phyloP scores from a whole-genome alignment of 805 yeast genomes.

The Cyberlindnera amylophila region DNA sequence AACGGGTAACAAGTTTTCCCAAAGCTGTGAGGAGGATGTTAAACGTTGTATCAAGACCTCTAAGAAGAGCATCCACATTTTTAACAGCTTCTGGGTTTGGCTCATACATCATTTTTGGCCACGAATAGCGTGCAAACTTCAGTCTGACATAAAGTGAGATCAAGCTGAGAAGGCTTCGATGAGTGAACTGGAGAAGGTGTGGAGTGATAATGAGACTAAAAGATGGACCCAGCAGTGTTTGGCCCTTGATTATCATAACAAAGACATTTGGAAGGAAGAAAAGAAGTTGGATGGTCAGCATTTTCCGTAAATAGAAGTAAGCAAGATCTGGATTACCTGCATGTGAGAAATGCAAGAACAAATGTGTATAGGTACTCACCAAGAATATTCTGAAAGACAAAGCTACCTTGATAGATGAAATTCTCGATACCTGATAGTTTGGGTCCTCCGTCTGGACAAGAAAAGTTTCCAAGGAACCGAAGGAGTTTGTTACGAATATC shows the following conservation, averaged over 20 bases:
- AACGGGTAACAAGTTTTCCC: slow-evolving; percentile 4
- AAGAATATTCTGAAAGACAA: slow-evolving; percentile 6
- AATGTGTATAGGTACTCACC: slow-evolving; percentile 1
- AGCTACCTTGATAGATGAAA: neutral
- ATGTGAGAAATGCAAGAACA: slow-evolving; percentile 7
- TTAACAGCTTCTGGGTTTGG: neutral
- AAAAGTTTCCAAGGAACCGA: neutral
- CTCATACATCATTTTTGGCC: slow-evolving; percentile 1
- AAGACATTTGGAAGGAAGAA: slow-evolving; percentile 8
- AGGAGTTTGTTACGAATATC: neutral
- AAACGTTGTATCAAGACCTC: slow-evolving; percentile 5
- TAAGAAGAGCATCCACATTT: neutral
- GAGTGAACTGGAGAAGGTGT: slow-evolving; percentile 1
- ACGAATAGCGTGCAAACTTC: slow-evolving; percentile 5
- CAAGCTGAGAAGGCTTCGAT: slow-evolving; percentile 3
- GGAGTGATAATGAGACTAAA: slow-evolving; percentile 7
- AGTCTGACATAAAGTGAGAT: slow-evolving; percentile 9
- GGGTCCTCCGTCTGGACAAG: neutral
- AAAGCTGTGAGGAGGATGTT: slow-evolving; percentile 2
- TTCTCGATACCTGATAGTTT: neutral
- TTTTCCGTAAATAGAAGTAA: slow-evolving; percentile 8
- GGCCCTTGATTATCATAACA: slow-evolving; percentile 1
- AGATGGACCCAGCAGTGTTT: slow-evolving; percentile 1
- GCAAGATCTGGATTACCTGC: slow-evolving; percentile 1
- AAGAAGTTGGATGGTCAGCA: slow-evolving; percentile 2